Evolutionary conservation across 768 basidiomycete genomes (phyloP), one percentile per base, ranked within the genome.

Genomic region (Strobilomyces confusus): DNA sequence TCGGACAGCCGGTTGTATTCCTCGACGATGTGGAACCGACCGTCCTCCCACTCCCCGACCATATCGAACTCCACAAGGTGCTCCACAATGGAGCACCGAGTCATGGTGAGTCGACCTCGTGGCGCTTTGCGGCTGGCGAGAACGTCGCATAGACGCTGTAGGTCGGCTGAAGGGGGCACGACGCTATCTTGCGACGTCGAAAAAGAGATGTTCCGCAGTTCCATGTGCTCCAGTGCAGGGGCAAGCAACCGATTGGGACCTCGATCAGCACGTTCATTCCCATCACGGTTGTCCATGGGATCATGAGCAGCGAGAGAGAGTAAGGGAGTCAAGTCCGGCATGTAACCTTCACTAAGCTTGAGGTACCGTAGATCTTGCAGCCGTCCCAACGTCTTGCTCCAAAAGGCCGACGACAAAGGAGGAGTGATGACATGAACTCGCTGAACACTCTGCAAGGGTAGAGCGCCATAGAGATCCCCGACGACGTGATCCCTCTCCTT

Each of bases 401-500:
- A 44, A 20, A 30, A 30, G 8, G n/a, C 43, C 5, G 29, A 25
- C 23, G 43, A 44, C n/a, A 20, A 14, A 6, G 43, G 29, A 15
- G n/a, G 29, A 30, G 2, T 8, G 9, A 44, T 30, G 43, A 30
- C n/a, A 26, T 44, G 43, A 13, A 30, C 14, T 5, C 47, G 25
- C 36, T 4, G 36, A 13, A 47, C 23, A 12, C n/a, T 34, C 9
- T 32, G 4, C 34, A 47, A 25, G 6, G 33, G 46, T 12, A 47
- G 12, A 9, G 9, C 5, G 46, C 33, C 12, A 25, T 23, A 36
- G 5, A 36, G 17, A 5, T 25, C 33, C 33, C 22, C 20, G 5
- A 47, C 12, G 17, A 47, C 11, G 33, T 2, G 9, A 20, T 14
- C 19, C 17, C 2, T 13, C 3, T 33, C 14, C 71, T 14, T 76